These are phyloP conservation scores for Nemania bipapillata DNA, from an alignment of 2,329 filamentous ascomycete genomes.

Conservation along the genomic window DNA sequence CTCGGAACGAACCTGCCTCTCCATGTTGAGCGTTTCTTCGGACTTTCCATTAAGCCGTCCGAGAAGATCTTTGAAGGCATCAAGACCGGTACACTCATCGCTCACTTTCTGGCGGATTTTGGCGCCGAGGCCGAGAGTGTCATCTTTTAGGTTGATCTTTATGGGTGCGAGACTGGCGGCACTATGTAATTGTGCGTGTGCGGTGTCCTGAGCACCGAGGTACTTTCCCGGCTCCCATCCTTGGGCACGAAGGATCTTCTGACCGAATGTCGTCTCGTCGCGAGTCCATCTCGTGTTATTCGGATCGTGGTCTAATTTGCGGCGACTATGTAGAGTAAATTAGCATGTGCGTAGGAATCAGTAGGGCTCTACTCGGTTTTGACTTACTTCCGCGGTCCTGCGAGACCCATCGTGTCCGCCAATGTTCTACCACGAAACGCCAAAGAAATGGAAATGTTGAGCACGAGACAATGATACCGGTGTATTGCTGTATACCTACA, in stretches of 20 bases:
- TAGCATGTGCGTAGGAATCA: constrained; percentile 13
- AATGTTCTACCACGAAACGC: constrained; percentile 5
- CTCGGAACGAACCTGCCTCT: constrained; percentile 74
- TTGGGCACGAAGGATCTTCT: constrained; percentile 86
- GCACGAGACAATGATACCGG: constrained; percentile 17
- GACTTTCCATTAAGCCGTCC: constrained; percentile 90
- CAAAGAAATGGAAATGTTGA: constrained; percentile 12
- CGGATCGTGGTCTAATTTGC: constrained; percentile 87
- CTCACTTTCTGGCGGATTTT: constrained; percentile 71
- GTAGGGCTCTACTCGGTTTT: neutral
- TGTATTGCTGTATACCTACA: constrained; percentile 17
- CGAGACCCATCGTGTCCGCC: constrained; percentile 45
- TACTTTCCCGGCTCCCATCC: constrained; percentile 90
- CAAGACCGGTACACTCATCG: constrained; percentile 83
- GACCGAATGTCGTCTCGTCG: constrained; percentile 84
- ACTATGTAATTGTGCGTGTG: constrained; percentile 80
- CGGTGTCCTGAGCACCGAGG: constrained; percentile 79
- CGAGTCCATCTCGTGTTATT: constrained; percentile 95
- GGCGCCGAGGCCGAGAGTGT: constrained; percentile 89
- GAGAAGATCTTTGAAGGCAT: constrained; percentile 85
- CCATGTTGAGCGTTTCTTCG: constrained; percentile 75
- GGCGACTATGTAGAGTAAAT: constrained; percentile 50
- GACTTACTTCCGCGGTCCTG: constrained; percentile 45
- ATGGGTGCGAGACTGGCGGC: constrained; percentile 86
- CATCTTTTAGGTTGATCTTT: constrained; percentile 85